Evolutionary conservation across 805 yeast genomes (phyloP).

Genomic region (Zygoascus biomembranicola): DNA sequence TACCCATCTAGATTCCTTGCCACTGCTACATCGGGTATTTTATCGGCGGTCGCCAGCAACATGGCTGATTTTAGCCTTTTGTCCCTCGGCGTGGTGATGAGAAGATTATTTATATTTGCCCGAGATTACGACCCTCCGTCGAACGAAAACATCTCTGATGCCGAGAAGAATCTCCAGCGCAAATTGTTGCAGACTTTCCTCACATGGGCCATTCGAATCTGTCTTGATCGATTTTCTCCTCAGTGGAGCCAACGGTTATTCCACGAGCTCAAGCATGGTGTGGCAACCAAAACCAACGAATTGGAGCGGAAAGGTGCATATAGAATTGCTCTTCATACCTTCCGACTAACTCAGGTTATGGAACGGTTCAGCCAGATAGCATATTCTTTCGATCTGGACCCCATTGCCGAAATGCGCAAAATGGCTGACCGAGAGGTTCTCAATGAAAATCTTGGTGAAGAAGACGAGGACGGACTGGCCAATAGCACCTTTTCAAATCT

Average conservation of each 20-base stretch:
- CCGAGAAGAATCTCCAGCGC: constrained; percentile 44
- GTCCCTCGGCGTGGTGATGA: constrained; percentile 38
- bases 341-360: constrained; percentile 28
- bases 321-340: constrained; percentile 9
- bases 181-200: constrained; percentile 55
- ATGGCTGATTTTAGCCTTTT: constrained; percentile 24
- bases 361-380: constrained; percentile 44
- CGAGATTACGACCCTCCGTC: constrained; percentile 49
- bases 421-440: constrained; percentile 34
- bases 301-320: neutral
- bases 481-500: constrained; percentile 15
- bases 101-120: constrained; percentile 49
- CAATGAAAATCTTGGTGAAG: constrained; percentile 13
- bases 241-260: constrained; percentile 28
- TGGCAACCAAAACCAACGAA: constrained; percentile 10
- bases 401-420: constrained; percentile 22
- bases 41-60: constrained; percentile 43
- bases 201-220: constrained; percentile 42
- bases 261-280: constrained; percentile 25
- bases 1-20: constrained; percentile 76
- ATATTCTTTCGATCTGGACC: constrained; percentile 57
- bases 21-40: constrained; percentile 53
- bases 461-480: neutral
- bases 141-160: constrained; percentile 28
- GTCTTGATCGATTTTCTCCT: constrained; percentile 26